Conservation (phyloP, 2,329 filamentous ascomycete genomes). For the Drechslerella dactyloides region DNA sequence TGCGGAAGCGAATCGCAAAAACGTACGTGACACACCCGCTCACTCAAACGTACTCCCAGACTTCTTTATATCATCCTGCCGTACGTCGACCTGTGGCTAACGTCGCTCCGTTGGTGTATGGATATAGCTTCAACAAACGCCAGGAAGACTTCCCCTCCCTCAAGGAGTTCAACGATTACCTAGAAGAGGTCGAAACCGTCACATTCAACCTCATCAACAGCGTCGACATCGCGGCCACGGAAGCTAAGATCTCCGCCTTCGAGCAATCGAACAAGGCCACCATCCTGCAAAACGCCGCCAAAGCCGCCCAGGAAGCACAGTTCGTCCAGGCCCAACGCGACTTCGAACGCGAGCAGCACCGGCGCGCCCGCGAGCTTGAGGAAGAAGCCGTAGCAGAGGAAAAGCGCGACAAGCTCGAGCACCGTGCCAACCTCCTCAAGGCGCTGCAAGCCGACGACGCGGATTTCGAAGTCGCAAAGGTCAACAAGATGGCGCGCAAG, state of each 20-base stretch:
- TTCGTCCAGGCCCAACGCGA: constrained; percentile 65
- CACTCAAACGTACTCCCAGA: too few relatives aligned
- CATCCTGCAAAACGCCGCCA: constrained; percentile 68
- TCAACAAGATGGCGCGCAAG: constrained; percentile 53
- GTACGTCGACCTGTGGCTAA: constrained; percentile 9
- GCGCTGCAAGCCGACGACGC: constrained; percentile 70
- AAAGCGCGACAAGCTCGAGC: constrained; percentile 68
- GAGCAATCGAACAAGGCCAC: constrained; percentile 74
- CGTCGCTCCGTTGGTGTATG: not conserved
- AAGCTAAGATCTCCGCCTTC: constrained; percentile 66
- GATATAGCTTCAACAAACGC: constrained; percentile 78
- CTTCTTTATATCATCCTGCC: too few relatives aligned
- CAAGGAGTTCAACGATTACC: constrained; percentile 86
- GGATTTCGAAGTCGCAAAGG: constrained; percentile 61
- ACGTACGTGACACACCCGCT: constrained; percentile 58
- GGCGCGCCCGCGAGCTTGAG: constrained; percentile 59
- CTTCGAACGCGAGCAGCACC: constrained; percentile 70
- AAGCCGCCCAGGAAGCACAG: constrained; percentile 65
- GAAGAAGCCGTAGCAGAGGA: constrained; percentile 64
- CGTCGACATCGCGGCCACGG: constrained; percentile 68
- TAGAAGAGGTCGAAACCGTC: constrained; percentile 88
- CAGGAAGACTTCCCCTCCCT: constrained; percentile 91
- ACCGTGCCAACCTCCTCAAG: constrained; percentile 72
- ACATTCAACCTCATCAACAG: constrained; percentile 85
- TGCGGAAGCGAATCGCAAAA: constrained; percentile 75